Percentiles rank a stretch among this genome's conserved stretches.
phyloP scores from a whole-genome alignment of 2,329 filamentous ascomycete genomes.

The Dactylellina leptospora region DNA sequence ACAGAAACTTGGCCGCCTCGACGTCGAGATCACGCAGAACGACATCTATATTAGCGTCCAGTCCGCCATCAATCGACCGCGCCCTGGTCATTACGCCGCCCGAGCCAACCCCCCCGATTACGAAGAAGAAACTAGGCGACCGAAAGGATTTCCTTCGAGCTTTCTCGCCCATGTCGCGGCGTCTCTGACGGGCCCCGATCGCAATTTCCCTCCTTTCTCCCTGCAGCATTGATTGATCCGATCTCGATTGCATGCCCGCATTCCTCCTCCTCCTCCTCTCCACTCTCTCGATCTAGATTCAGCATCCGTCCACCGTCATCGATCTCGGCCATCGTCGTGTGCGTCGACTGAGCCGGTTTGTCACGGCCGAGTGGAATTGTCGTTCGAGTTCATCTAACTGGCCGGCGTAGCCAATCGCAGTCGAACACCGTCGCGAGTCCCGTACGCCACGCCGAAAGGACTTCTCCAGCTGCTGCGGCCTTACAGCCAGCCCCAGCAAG shows the following conservation, averaged over 20 bases:
- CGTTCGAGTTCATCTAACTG: constrained; percentile 36
- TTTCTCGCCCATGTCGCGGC: constrained; percentile 34
- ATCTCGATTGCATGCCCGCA: constrained; percentile 35
- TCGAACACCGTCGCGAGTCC: constrained; percentile 31
- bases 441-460: constrained; percentile 7
- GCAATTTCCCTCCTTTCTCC: constrained; percentile 51
- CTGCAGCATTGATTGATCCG: constrained; percentile 14
- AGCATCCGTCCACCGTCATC: background rate
- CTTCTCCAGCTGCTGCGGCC: background rate
- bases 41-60: constrained; percentile 12
- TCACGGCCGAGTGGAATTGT: constrained; percentile 43
- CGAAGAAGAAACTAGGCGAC: too few species aligned
- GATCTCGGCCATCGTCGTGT: background rate
- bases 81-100: too few species aligned
- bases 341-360: constrained; percentile 26
- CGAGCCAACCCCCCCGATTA: constrained; percentile 50
- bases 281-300: background rate
- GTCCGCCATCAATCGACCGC: constrained; percentile 9
- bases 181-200: constrained; percentile 9
- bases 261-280: constrained; percentile 11
- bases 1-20: background rate
- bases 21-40: background rate
- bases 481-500: constrained; percentile 18
- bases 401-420: constrained; percentile 27
- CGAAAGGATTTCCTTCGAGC: too few species aligned